Conservation (phyloP, 108 stramenopile genomes). For the Skeletonema marinoi region DNA sequence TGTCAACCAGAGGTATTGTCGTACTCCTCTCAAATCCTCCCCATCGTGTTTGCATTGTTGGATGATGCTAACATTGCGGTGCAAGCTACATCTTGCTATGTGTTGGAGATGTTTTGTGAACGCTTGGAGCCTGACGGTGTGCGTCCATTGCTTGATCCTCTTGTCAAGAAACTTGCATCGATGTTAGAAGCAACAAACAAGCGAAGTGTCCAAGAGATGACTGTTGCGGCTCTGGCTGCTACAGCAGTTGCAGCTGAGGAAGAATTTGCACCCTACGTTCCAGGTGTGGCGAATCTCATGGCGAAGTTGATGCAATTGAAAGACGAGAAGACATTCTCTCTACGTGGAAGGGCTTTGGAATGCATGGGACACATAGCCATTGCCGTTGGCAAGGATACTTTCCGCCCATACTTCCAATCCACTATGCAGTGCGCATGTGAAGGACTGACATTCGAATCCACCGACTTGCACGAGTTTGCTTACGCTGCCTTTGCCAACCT, state of each 20-base stretch:
- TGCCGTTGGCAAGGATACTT: conserved; percentile 92
- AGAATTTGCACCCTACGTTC: conserved; percentile 94
- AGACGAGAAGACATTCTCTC: conserved; percentile 77
- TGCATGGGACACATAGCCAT: conserved; percentile 99
- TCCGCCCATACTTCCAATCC: conserved; percentile 92
- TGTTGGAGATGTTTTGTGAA: conserved; percentile 99
- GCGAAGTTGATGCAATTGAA: conserved; percentile 78
- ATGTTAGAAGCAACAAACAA: conserved; percentile 93
- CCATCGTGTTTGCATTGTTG: conserved; percentile 91
- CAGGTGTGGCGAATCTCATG: conserved; percentile 85
- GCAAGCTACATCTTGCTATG: conserved; percentile 95
- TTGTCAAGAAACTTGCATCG: conserved; percentile 87
- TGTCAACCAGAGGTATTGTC: conserved; percentile 97
- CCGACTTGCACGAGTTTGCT: conserved; percentile 95
- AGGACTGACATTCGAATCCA: conserved; percentile 83
- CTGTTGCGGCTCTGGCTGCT: conserved; percentile 95
- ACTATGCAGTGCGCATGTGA: conserved; percentile 92
- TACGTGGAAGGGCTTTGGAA: conserved; percentile 96
- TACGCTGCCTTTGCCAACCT: conserved; percentile 96
- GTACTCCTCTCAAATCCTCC: conserved; percentile 89
- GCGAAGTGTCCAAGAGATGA: conserved; percentile 96
- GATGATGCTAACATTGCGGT: conserved; percentile 90
- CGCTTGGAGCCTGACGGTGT: conserved; percentile 93
- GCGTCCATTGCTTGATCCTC: conserved; percentile 87
- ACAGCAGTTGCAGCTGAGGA: conserved; percentile 97